Conservation (phyloP, 2,329 filamentous ascomycete genomes). For the Penicillium sp. region DNA sequence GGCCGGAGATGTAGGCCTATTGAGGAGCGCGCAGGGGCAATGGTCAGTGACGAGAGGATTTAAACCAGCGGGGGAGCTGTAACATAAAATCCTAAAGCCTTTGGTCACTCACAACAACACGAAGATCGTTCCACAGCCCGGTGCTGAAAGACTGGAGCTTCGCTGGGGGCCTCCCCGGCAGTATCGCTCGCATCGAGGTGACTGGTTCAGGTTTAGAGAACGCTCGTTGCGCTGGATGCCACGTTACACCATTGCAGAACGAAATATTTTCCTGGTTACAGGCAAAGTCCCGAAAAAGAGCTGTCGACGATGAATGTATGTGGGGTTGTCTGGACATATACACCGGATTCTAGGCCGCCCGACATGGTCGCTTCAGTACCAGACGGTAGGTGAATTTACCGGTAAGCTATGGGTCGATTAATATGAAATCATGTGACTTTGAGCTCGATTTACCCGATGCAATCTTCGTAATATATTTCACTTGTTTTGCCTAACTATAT, state of each 20-base stretch:
- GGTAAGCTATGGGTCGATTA: too few relatives aligned
- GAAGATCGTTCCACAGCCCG: constrained; percentile 67
- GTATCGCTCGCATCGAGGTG: constrained; percentile 68
- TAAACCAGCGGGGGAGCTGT: neutral
- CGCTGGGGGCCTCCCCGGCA: constrained; percentile 73
- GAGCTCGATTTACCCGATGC: too few relatives aligned
- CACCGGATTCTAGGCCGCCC: too few relatives aligned
- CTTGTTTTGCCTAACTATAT: too few relatives aligned
- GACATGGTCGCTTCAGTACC: too few relatives aligned
- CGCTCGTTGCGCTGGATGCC: constrained; percentile 27
- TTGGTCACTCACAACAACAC: constrained; percentile 61
- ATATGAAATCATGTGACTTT: too few relatives aligned
- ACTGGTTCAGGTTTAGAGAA: constrained; percentile 26
- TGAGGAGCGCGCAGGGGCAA: constrained; percentile 11
- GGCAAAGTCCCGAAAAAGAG: neutral
- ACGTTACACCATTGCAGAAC: constrained; percentile 36
- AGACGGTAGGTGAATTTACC: too few relatives aligned
- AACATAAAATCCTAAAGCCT: neutral
- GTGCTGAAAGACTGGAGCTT: constrained; percentile 74
- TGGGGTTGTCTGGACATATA: constrained; percentile 5
- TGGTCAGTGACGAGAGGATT: constrained; percentile 12
- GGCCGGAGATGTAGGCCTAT: constrained; percentile 85
- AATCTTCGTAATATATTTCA: too few relatives aligned
- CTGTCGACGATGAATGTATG: neutral
- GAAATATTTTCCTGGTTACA: neutral